Base-by-base conservation (phyloP, 1,284 basidiomycete species). In the Marasmius oreades region DNA sequence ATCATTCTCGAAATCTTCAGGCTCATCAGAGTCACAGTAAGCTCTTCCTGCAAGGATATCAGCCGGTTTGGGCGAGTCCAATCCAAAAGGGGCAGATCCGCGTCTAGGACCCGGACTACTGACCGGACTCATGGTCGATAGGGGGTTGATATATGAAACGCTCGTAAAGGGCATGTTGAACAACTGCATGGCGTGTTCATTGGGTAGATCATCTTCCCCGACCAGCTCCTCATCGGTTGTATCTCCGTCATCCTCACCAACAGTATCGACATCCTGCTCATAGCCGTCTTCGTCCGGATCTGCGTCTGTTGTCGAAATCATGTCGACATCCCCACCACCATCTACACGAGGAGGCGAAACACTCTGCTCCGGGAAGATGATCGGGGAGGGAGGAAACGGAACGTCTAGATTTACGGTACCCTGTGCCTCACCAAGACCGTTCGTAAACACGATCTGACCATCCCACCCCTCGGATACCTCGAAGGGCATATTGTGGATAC, bases 221-320 rank as follows among this genome's bases (percentile, higher is more conserved):
- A 90, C 84, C 47, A 91, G 81, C 58, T 90, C 89, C 59, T 92
- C 89, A 65, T 92, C 89, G 0, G 87, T 89, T 5, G 85, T 86
- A 51, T 86, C 81, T 5, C 84, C 85, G 11, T 78, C 79, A 16
- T 75, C 77, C 18, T 76, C 79, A n/a, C 75, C 77, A 18, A 76
- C 77, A 33, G 71, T 77, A 22, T 70, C 77, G 36, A 75, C 75
- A 47, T 78, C 74, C 55, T 76, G 62, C 52, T 67, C 63, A 44
- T 68, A 66, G 26, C 63, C 64, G 56, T 75, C 71, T 18, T 74
- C 70, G 46, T 65, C 69, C 51, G 70, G 74, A 24, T 75, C 74
- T 42, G 71, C 70, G 28, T 73, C 73, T 23, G 66, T 67, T 16
- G 64, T 69, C 11, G 52, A 56, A 4, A 66, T 63, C 77, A 82